phyloP scores from a whole-genome alignment of 805 yeast species.

The Dipodascus albidus region DNA sequence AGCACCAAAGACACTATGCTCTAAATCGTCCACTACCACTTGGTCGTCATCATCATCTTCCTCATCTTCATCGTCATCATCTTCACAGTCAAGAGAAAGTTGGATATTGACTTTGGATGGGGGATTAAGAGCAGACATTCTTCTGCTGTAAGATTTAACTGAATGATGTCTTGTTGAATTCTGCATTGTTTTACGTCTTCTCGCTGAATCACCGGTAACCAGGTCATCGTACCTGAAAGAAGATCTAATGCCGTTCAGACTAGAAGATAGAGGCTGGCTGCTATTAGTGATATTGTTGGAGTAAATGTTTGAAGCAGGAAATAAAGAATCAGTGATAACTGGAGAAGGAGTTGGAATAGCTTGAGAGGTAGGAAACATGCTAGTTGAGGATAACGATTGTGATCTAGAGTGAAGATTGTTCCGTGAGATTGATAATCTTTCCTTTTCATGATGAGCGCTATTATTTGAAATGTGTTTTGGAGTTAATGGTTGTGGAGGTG shows the following conservation, averaged over 20 bases:
- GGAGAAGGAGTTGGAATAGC: neutral
- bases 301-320: neutral
- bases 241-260: neutral
- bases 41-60: neutral
- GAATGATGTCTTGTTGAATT: neutral
- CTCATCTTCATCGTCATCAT: neutral
- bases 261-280: neutral
- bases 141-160: neutral
- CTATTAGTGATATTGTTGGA: neutral
- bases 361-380: neutral
- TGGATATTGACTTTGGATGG: neutral
- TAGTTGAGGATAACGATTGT: neutral
- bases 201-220: neutral
- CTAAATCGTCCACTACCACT: neutral
- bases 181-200: slow-evolving; percentile 1
- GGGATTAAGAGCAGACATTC: neutral
- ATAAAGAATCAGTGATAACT: slow-evolving; percentile 1
- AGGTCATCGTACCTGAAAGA: neutral
- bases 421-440: too few relatives aligned
- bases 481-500: slow-evolving; percentile 1
- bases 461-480: neutral
- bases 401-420: neutral
- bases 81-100: neutral
- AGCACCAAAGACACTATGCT: slow-evolving; percentile 1
- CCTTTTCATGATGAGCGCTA: neutral